Percentiles rank a stretch among this genome's conserved stretches.
Conservation (phyloP, 352 stramenopile genomes). For the Pythium scleroteichum region DNA sequence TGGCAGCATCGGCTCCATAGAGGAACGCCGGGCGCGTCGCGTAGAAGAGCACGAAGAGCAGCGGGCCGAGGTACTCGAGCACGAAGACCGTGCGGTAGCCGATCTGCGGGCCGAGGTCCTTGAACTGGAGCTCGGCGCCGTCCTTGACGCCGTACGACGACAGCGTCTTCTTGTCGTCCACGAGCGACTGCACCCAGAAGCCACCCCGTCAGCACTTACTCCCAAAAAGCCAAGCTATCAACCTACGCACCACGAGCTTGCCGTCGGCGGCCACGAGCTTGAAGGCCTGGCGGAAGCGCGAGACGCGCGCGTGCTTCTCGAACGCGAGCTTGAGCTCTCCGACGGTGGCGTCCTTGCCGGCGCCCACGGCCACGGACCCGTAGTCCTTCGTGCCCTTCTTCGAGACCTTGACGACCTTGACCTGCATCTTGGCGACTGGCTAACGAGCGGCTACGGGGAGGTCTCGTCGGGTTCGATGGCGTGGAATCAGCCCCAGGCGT, state of each 20-base stretch:
- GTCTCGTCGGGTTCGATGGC: slow-evolving; percentile 6
- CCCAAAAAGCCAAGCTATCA: no score
- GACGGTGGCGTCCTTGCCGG: slow-evolving; percentile 36
- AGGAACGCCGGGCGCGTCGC: slow-evolving; percentile 64
- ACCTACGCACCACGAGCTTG: slow-evolving; percentile 38
- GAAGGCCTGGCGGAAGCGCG: slow-evolving; percentile 59
- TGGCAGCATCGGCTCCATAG: slow-evolving; percentile 53
- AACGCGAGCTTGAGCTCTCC: slow-evolving; percentile 59
- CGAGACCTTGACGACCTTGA: slow-evolving; percentile 61
- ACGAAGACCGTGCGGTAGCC: slow-evolving; percentile 89
- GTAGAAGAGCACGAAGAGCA: slow-evolving; percentile 86
- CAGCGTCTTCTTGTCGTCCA: slow-evolving; percentile 60
- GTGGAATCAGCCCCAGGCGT: slow-evolving; percentile 8
- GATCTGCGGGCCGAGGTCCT: slow-evolving; percentile 86
- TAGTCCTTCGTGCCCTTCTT: slow-evolving; percentile 61
- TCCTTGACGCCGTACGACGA: slow-evolving; percentile 57
- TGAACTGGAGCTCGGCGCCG: slow-evolving; percentile 58
- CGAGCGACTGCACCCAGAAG: slow-evolving; percentile 36
- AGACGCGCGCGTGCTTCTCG: slow-evolving; percentile 48
- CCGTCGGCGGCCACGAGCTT: slow-evolving; percentile 45
- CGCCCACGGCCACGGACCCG: slow-evolving; percentile 39
- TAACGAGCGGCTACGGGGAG: not conserved
- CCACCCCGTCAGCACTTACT: not conserved
- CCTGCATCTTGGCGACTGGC: slow-evolving; percentile 41
- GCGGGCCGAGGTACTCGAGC: slow-evolving; percentile 81